Evolutionary conservation across 2,329 filamentous ascomycete species (phyloP).

Genomic region (Sarocladiaceae sp.): DNA sequence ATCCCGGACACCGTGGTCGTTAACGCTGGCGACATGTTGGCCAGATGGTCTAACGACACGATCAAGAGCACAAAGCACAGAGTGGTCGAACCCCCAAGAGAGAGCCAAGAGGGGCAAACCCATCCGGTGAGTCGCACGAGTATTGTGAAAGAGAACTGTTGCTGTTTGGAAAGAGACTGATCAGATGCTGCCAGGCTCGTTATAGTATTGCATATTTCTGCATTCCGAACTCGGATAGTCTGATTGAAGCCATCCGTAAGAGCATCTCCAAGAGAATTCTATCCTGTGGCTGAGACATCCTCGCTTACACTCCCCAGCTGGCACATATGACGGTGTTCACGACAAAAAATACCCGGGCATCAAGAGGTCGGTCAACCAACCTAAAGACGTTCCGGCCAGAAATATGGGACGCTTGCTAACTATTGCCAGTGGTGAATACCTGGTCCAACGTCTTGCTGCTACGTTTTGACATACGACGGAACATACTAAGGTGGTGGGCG

Average conservation of each 20-base stretch:
- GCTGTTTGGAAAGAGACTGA: neutral
- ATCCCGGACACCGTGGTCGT: neutral
- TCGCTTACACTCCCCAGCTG: neutral
- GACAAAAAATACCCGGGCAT: neutral
- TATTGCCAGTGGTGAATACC: neutral
- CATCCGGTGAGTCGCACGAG: too few relatives aligned
- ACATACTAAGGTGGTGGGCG: too few relatives aligned
- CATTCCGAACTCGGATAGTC: neutral
- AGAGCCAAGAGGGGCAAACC: too few relatives aligned
- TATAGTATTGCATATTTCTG: neutral
- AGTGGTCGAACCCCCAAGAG: too few relatives aligned
- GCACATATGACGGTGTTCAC: neutral
- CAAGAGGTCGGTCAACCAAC: too few relatives aligned
- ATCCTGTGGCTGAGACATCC: neutral
- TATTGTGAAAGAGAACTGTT: too few relatives aligned
- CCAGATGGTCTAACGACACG: neutral
- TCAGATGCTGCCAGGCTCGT: neutral
- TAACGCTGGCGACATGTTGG: neutral
- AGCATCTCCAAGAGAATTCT: neutral
- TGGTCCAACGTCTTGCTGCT: neutral
- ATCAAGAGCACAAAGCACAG: neutral
- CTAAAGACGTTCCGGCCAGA: neutral
- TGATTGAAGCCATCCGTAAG: neutral
- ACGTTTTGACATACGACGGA: neutral
- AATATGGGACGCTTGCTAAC: neutral